Conservation (phyloP, 768 basidiomycete genomes). For the Leccinum longicurvipes region DNA sequence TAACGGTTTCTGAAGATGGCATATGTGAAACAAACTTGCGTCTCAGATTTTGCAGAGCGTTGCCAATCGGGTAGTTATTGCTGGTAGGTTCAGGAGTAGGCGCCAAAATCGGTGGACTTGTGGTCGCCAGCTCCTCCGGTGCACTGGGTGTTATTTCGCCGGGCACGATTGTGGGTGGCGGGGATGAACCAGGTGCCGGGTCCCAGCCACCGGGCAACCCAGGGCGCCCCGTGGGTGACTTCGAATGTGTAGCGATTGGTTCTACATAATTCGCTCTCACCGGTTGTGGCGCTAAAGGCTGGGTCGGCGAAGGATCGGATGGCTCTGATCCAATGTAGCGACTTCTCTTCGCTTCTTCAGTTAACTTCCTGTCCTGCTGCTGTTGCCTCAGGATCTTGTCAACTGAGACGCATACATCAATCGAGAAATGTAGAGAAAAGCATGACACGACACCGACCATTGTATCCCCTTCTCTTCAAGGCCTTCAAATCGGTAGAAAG, state of each 20-base stretch:
- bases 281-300: constrained; percentile 15
- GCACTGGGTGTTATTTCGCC: background rate
- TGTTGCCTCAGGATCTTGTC: constrained; percentile 89
- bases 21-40: constrained; percentile 25
- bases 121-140: constrained; percentile 3
- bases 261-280: constrained; percentile 1
- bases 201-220: constrained; percentile 25
- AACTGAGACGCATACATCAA: constrained; percentile 43
- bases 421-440: background rate
- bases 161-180: constrained; percentile 5
- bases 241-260: constrained; percentile 8
- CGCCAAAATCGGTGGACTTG: background rate
- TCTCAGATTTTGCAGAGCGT: constrained; percentile 24
- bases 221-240: constrained; percentile 19
- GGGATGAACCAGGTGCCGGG: constrained; percentile 9
- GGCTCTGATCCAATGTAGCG: constrained; percentile 22
- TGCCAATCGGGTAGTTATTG: constrained; percentile 8
- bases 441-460: constrained; percentile 45
- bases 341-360: constrained; percentile 41
- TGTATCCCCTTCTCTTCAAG: constrained; percentile 80
- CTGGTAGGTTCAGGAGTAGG: constrained; percentile 6
- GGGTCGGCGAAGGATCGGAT: constrained; percentile 7
- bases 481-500: constrained; percentile 86
- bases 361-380: constrained; percentile 57
- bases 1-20: constrained; percentile 16